Conservation (phyloP, 768 basidiomycete genomes). For the Mycena rosella region DNA sequence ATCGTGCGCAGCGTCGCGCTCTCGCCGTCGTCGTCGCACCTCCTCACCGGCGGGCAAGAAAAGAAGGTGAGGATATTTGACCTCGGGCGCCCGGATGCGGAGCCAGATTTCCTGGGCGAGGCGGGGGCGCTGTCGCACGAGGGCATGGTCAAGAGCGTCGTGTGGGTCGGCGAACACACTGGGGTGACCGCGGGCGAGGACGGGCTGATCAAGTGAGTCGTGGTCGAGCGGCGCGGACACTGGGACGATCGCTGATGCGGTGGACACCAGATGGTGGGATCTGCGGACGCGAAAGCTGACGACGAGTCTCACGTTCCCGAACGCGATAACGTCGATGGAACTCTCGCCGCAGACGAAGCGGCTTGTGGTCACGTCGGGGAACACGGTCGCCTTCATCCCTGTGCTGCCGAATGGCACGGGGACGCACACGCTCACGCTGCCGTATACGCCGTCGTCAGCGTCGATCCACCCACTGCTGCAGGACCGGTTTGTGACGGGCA, state of each 20-base stretch:
- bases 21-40: conserved; percentile 74
- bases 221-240: not conserved
- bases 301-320: conserved; percentile 77
- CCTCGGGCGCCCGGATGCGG: conserved; percentile 86
- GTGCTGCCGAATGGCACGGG: conserved; percentile 73
- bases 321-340: conserved; percentile 95
- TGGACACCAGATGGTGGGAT: conserved; percentile 92
- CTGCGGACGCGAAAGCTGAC: conserved; percentile 81
- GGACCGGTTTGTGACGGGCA: conserved; percentile 95
- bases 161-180: conserved; percentile 91
- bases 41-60: conserved; percentile 95
- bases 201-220: conserved; percentile 83
- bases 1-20: conserved; percentile 97
- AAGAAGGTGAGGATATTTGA: conserved; percentile 98
- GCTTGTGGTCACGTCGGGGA: conserved; percentile 91
- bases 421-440: conserved; percentile 82
- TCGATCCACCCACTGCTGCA: conserved; percentile 92
- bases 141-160: conserved; percentile 91
- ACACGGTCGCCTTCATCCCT: conserved; percentile 92
- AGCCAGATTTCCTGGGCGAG: conserved; percentile 84
- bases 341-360: conserved; percentile 84
- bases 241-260: conserved; percentile 29
- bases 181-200: conserved; percentile 95
- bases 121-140: conserved; percentile 78
- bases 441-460: conserved; percentile 92